phyloP scores from a whole-genome alignment of 129 eudicot genomes.

The Saposhnikovia divaricata region DNA sequence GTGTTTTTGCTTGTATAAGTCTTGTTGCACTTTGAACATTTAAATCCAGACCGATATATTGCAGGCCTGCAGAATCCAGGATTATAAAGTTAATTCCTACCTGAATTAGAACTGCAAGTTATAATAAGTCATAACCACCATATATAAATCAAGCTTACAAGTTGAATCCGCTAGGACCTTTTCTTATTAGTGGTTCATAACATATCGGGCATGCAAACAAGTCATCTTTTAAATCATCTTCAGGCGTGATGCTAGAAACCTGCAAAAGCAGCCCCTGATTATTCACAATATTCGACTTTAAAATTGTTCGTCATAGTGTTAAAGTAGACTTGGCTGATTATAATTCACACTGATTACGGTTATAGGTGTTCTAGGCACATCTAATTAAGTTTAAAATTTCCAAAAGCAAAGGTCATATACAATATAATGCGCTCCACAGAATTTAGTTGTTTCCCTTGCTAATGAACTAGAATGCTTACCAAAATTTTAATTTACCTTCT shows the following conservation, averaged over 20 bases:
- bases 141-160: slow-evolving; percentile 46
- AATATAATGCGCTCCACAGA: background rate
- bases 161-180: slow-evolving; percentile 92
- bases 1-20: slow-evolving; percentile 91
- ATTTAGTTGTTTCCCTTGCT: background rate
- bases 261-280: slow-evolving; percentile 17
- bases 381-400: background rate
- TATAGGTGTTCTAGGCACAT: background rate
- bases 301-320: background rate
- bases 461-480: background rate
- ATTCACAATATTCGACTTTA: background rate
- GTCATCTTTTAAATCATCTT: slow-evolving; percentile 35
- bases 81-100: slow-evolving; percentile 9
- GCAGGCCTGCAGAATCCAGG: slow-evolving; percentile 7
- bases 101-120: background rate
- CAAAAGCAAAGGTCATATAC: background rate
- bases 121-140: slow-evolving; percentile 9
- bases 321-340: background rate
- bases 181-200: slow-evolving; percentile 80
- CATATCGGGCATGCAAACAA: slow-evolving; percentile 86
- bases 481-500: too few relatives aligned
- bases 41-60: slow-evolving; percentile 8
- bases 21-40: slow-evolving; percentile 5
- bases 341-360: too few relatives aligned
- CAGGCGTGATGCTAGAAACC: slow-evolving; percentile 34